These are phyloP conservation scores for Termitomyces sp. DNA, from an alignment of 768 basidiomycete genomes.

Conservation along the genomic window DNA sequence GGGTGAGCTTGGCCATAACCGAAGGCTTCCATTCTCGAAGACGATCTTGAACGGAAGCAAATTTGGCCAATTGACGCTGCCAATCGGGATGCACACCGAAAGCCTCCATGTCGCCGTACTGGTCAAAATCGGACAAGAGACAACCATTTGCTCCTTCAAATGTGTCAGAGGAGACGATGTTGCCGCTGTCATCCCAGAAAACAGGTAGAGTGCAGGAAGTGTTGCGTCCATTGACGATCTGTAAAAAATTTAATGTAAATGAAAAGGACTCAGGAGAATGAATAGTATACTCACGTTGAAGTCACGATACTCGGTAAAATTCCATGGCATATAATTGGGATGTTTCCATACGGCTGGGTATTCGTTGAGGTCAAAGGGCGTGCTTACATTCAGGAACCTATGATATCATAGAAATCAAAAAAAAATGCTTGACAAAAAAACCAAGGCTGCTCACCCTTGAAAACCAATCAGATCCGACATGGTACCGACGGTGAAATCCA, in stretches of 20 bases:
- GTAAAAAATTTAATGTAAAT: background rate
- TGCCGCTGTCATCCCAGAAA: constrained; percentile 79
- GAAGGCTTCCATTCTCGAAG: constrained; percentile 85
- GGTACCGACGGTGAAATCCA: constrained; percentile 92
- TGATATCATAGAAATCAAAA: background rate
- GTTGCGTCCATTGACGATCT: constrained; percentile 72
- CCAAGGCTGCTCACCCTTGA: constrained; percentile 51
- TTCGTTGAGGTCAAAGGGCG: constrained; percentile 76
- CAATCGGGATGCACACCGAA: constrained; percentile 95
- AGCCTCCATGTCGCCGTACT: constrained; percentile 95
- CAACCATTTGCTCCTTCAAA: constrained; percentile 48
- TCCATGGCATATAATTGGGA: constrained; percentile 79
- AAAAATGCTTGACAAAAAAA: background rate
- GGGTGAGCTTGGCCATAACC: constrained; percentile 73
- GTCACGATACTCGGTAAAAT: constrained; percentile 79
- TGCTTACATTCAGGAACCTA: constrained; percentile 74
- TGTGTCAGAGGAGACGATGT: constrained; percentile 48
- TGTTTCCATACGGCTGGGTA: constrained; percentile 71
- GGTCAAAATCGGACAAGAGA: constrained; percentile 82
- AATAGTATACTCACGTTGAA: constrained; percentile 50
- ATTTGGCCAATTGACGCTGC: constrained; percentile 92
- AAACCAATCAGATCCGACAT: constrained; percentile 88
- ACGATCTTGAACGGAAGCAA: constrained; percentile 95
- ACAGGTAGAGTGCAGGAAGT: constrained; percentile 67
- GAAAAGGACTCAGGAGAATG: constrained; percentile 1